Percentiles rank a stretch among this genome's conserved stretches.
Evolutionary conservation across 257 asterid genomes (phyloP).

Genomic region (Nicotiana otophora): DNA sequence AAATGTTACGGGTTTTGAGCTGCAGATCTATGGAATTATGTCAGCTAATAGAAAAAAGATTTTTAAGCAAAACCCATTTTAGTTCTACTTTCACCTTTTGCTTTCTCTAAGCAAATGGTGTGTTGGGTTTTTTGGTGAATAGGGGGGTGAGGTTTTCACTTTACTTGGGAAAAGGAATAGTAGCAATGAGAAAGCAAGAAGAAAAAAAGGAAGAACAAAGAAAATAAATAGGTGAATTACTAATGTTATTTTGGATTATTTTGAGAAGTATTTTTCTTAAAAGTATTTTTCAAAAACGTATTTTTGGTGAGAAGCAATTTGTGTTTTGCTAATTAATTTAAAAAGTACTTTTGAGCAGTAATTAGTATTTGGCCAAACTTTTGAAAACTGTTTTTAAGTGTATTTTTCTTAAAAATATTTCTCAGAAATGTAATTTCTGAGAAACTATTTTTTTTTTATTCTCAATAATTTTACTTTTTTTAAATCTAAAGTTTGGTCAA

Average conservation of each 20-base stretch:
- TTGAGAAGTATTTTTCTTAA: no score
- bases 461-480: no score
- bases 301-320: no score
- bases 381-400: no score
- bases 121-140: not conserved
- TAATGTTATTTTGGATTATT: not conserved
- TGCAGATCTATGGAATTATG: conserved; percentile 11
- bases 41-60: not conserved
- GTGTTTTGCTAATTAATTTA: no score
- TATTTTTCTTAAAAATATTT: no score
- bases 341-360: no score
- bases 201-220: not conserved
- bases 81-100: not conserved
- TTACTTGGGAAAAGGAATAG: conserved; percentile 7
- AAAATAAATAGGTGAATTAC: not conserved
- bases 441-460: no score
- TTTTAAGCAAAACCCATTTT: not conserved
- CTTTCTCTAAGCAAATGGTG: not conserved
- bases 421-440: no score
- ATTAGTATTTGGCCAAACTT: no score
- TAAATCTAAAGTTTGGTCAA: no score
- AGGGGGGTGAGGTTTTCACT: not conserved
- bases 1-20: conserved; percentile 6
- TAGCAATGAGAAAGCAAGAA: not conserved
- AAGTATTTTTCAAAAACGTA: no score